Percentiles rank a stretch among this genome's conserved stretches.
phyloP scores from a whole-genome alignment of 768 basidiomycete species.

The Collybiopsis luxurians region DNA sequence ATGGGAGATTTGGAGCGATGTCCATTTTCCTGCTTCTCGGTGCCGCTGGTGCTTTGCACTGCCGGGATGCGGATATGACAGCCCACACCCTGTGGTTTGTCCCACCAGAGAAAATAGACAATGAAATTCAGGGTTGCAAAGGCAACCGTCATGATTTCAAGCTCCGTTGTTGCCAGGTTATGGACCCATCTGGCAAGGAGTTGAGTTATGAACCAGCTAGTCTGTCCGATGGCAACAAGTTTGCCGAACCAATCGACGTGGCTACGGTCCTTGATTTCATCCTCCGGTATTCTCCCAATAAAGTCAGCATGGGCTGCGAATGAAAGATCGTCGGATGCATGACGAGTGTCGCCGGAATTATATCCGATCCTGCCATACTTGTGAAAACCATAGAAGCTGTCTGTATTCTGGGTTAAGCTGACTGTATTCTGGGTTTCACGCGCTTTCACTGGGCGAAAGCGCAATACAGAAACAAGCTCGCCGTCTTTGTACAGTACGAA shows the following conservation, averaged over 20 bases:
- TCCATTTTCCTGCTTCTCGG: neutral
- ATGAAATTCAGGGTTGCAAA: neutral
- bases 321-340: neutral
- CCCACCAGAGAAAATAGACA: neutral
- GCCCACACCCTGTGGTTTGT: neutral
- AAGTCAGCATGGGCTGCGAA: neutral
- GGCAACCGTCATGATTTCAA: no score
- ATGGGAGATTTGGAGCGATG: neutral
- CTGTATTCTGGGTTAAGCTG: no score
- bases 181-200: neutral
- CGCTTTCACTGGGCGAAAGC: no score
- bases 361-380: no score
- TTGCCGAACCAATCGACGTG: neutral
- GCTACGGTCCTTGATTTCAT: no score
- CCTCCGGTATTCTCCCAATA: neutral
- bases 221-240: neutral
- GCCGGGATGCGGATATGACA: neutral
- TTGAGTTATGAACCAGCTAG: neutral
- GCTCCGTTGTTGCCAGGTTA: neutral
- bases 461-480: neutral
- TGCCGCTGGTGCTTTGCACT: neutral
- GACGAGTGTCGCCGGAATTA: no score
- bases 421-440: no score
- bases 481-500: slow-evolving; percentile 8
- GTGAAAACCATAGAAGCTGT: no score